A percentile compares a stretch with the other conserved stretches of the same genome.
Conservation (phyloP, 768 basidiomycete species). For the Strobilomyces dryophilus region DNA sequence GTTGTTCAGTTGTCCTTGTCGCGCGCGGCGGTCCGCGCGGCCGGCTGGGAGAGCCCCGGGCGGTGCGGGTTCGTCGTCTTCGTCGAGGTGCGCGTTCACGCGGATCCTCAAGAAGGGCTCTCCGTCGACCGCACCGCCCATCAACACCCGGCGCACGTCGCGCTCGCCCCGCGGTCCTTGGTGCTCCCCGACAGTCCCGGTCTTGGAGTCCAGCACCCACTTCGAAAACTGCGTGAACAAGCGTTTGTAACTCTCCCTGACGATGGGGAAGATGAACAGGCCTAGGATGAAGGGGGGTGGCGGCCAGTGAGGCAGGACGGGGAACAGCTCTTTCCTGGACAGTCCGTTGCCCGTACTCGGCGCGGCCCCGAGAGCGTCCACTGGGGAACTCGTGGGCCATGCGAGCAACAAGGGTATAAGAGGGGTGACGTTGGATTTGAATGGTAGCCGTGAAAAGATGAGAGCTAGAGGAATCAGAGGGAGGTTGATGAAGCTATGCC, state of each 20-base stretch:
- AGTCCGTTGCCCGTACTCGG: not conserved
- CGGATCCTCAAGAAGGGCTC: slow-evolving; percentile 29
- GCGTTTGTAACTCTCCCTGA: slow-evolving; percentile 41
- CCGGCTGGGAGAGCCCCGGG: slow-evolving; percentile 12
- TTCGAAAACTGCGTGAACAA: slow-evolving; percentile 38
- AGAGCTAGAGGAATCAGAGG: slow-evolving; percentile 68
- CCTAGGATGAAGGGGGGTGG: slow-evolving; percentile 58
- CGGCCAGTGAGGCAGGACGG: slow-evolving; percentile 44
- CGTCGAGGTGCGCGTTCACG: slow-evolving; percentile 34
- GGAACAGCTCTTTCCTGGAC: slow-evolving; percentile 18
- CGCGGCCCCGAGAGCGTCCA: not conserved
- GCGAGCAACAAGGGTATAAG: slow-evolving; percentile 23
- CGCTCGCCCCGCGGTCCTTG: slow-evolving; percentile 15
- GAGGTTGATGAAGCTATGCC: slow-evolving; percentile 71
- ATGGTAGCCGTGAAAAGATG: slow-evolving; percentile 54
- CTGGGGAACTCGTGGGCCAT: slow-evolving; percentile 29
- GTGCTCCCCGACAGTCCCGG: slow-evolving; percentile 7
- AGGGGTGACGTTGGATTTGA: slow-evolving; percentile 25
- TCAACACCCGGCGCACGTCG: slow-evolving; percentile 20
- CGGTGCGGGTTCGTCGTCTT: slow-evolving; percentile 13
- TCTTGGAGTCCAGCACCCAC: slow-evolving; percentile 39
- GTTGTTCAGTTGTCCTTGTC: slow-evolving; percentile 11
- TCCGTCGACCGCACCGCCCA: slow-evolving; percentile 24
- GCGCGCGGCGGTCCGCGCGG: slow-evolving; percentile 6
- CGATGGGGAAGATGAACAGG: slow-evolving; percentile 47